These are phyloP conservation scores for Barbarea vulgaris DNA, from an alignment of 345 rosid genomes.

Conservation along the genomic window DNA sequence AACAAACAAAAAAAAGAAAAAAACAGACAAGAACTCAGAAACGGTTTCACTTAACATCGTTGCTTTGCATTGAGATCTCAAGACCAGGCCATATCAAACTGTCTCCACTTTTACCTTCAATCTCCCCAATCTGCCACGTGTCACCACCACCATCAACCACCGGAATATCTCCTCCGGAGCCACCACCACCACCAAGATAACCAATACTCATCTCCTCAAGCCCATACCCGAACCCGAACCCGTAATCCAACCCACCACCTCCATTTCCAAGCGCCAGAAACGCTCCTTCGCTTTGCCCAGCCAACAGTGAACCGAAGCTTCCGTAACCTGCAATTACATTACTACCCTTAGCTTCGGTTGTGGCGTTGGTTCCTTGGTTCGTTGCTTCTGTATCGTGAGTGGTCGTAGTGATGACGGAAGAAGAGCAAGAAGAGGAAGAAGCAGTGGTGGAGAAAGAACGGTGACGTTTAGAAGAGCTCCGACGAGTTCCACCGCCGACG, in stretches of 20 bases:
- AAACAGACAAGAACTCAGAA: constrained; percentile 18
- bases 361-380: not conserved
- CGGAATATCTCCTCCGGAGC: constrained; percentile 20
- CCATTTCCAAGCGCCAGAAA: constrained; percentile 36
- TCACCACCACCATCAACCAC: constrained; percentile 39
- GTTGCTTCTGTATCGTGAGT: constrained; percentile 29
- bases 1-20: constrained; percentile 17
- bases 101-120: constrained; percentile 55
- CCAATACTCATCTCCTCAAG: constrained; percentile 68
- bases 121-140: constrained; percentile 72
- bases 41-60: constrained; percentile 60
- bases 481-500: constrained; percentile 85
- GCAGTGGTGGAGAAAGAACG: constrained; percentile 45
- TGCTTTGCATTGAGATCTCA: constrained; percentile 77
- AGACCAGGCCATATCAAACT: constrained; percentile 86
- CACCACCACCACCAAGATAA: constrained; percentile 36
- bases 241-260: constrained; percentile 33
- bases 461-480: constrained; percentile 49
- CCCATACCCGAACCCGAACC: constrained; percentile 62
- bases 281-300: constrained; percentile 1
- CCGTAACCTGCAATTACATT: constrained; percentile 37
- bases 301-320: constrained; percentile 74
- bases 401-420: constrained; percentile 30
- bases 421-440: constrained; percentile 46
- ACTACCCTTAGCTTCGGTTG: constrained; percentile 38